Conservation (phyloP, 31 red algal species). For the Odonthalia washingtoniensis region DNA sequence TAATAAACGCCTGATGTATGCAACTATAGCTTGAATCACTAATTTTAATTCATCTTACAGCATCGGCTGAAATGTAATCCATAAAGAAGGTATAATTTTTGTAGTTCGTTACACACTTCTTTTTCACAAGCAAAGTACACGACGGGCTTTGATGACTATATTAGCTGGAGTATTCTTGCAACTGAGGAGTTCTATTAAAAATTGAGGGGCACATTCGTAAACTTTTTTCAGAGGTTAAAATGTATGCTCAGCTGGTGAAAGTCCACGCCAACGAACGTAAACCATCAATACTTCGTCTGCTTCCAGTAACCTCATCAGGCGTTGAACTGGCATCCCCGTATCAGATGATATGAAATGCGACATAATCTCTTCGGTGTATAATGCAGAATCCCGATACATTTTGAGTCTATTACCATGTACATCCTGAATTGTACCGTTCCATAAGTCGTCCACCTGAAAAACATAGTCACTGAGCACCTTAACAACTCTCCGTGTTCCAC, state of each 20-base stretch:
- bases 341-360: background rate
- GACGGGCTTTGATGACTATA: no score
- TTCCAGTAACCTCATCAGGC: background rate
- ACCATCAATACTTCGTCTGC: background rate
- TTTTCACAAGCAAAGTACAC: no score
- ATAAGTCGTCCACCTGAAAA: background rate
- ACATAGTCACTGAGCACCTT: no score
- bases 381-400: no score
- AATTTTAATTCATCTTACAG: no score
- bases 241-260: background rate
- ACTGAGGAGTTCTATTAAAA: no score
- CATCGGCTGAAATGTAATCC: no score
- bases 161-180: no score
- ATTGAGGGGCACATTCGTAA: background rate
- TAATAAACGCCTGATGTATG: no score
- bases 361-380: background rate
- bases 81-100: no score
- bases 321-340: background rate
- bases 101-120: no score
- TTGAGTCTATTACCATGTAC: background rate
- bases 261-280: background rate
- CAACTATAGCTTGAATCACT: no score
- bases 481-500: background rate
- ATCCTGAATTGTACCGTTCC: background rate
- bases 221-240: background rate